Conservation (phyloP, 2,329 filamentous ascomycete genomes). For the Fusarium pilosicola region DNA sequence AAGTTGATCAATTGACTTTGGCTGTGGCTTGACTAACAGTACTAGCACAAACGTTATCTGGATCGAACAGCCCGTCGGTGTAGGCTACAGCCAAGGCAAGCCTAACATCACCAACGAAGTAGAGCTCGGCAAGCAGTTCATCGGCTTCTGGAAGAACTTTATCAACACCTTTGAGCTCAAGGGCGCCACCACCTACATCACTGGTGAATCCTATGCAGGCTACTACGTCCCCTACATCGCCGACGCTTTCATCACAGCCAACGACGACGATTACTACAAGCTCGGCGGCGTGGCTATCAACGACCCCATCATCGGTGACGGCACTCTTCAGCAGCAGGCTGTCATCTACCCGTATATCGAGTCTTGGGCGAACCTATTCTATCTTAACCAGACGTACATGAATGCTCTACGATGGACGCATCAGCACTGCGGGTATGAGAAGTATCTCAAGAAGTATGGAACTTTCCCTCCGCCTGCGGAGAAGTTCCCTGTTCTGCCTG, state of each 20-base stretch:
- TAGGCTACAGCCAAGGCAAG: conserved; percentile 74
- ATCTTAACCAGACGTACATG: conserved; percentile 69
- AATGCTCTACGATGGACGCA: conserved; percentile 62
- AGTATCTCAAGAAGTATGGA: conserved; percentile 69
- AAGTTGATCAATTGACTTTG: accelerated
- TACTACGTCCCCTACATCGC: conserved; percentile 77
- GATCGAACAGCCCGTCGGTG: conserved; percentile 74
- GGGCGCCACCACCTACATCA: conserved; percentile 75
- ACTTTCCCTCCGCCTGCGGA: conserved; percentile 73
- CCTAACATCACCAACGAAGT: conserved; percentile 72
- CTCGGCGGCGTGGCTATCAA: conserved; percentile 77
- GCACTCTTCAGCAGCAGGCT: conserved; percentile 55
- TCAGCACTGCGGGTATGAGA: conserved; percentile 69
- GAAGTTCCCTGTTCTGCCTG: conserved; percentile 59
- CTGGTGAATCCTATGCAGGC: conserved; percentile 77
- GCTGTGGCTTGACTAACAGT: accelerated
- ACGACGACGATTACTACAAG: conserved; percentile 74
- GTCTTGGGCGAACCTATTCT: conserved; percentile 68
- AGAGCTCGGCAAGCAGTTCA: conserved; percentile 76
- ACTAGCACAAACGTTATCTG: conserved; percentile 76
- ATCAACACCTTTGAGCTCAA: conserved; percentile 75
- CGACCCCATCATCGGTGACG: conserved; percentile 71
- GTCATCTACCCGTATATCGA: conserved; percentile 69
- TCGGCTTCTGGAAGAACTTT: conserved; percentile 84
- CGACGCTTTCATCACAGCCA: conserved; percentile 74